Conservation (phyloP, 75 land plant genomes). For the Pinus albicaulis region DNA sequence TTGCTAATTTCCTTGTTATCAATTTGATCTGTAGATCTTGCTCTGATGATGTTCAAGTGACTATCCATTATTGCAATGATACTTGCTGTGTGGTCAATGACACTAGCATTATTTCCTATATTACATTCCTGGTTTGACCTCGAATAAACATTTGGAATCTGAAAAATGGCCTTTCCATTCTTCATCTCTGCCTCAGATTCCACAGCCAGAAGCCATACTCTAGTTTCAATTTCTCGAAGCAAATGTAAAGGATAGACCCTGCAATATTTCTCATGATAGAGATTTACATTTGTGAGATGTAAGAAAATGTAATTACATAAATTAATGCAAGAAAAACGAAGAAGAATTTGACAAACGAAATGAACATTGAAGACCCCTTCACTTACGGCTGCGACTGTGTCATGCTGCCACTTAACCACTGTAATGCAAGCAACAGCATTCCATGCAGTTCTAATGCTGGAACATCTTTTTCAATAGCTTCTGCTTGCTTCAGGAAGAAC, state of each 20-base stretch:
- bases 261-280: slow-evolving; percentile 8
- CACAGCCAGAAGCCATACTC: slow-evolving; percentile 97
- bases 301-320: background rate
- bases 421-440: slow-evolving; percentile 78
- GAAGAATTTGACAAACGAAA: background rate
- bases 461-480: slow-evolving; percentile 80
- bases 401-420: slow-evolving; percentile 95
- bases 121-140: slow-evolving; percentile 22
- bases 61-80: slow-evolving; percentile 77
- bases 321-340: background rate
- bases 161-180: slow-evolving; percentile 34
- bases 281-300: background rate
- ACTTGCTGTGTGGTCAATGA: slow-evolving; percentile 69
- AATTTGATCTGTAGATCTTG: slow-evolving; percentile 32
- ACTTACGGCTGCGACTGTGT: slow-evolving; percentile 79
- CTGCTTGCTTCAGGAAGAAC: slow-evolving; percentile 96
- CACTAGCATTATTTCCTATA: slow-evolving; percentile 37
- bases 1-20: slow-evolving; percentile 32
- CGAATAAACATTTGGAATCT: slow-evolving; percentile 2
- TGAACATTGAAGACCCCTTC: background rate
- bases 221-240: slow-evolving; percentile 93
- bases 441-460: slow-evolving; percentile 86
- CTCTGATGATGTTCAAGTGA: slow-evolving; percentile 62
- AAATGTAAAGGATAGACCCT: slow-evolving; percentile 92
- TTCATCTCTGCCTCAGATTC: slow-evolving; percentile 77